phyloP scores from a whole-genome alignment of 148 eudicot species.

The Persicaria maculosa region DNA sequence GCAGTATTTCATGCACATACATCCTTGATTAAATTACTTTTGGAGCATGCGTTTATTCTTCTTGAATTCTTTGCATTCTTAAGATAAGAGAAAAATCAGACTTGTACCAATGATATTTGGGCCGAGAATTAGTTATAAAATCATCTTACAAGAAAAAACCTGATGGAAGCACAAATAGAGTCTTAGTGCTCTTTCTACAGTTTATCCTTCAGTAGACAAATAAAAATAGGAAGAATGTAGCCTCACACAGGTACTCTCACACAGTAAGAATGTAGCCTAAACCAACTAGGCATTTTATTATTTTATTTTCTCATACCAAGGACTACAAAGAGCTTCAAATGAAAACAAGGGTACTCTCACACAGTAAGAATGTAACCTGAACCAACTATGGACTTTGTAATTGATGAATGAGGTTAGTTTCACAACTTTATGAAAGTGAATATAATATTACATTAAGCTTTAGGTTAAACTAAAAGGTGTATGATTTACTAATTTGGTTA shows the following conservation, averaged over 20 bases:
- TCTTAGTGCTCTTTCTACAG: no score
- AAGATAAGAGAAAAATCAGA: background rate
- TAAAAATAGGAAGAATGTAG: background rate
- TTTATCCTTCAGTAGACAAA: background rate
- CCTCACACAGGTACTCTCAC: no score
- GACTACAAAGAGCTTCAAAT: background rate
- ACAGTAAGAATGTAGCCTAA: no score
- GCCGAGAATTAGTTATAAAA: background rate
- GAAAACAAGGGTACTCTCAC: background rate
- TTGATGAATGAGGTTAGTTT: background rate
- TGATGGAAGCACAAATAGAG: no score
- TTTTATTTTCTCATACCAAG: background rate
- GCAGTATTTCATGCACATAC: background rate
- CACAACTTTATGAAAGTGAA: background rate
- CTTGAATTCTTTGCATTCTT: background rate
- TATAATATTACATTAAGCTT: background rate
- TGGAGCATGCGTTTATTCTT: background rate
- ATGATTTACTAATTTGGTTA: no score
- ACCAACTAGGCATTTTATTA: background rate
- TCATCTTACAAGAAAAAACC: background rate
- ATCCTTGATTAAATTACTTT: background rate
- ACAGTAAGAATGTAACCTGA: background rate
- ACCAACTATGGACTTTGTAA: background rate
- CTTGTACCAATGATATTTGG: background rate
- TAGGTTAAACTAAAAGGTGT: background rate